Conservation (phyloP, 2,329 filamentous ascomycete species). For the Venturia aucupariae region DNA sequence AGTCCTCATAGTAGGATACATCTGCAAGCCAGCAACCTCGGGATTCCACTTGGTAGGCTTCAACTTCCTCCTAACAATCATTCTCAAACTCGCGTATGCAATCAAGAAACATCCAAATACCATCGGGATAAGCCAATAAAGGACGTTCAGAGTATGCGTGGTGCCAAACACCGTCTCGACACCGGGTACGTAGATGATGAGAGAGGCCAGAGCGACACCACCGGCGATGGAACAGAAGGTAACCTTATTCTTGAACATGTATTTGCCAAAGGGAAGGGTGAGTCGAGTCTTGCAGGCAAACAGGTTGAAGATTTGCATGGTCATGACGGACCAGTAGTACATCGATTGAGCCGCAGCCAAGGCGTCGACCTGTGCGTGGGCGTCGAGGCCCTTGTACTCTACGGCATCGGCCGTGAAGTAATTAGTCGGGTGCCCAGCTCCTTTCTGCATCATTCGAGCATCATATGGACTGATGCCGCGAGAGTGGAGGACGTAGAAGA, state of each 20-base stretch:
- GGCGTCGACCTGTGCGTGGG: background rate
- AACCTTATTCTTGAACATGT: conserved; percentile 6
- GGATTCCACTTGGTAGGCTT: conserved; percentile 6
- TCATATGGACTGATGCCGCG: conserved; percentile 7
- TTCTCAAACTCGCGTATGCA: background rate
- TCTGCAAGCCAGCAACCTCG: conserved; percentile 2
- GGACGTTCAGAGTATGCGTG: background rate
- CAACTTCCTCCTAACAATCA: background rate
- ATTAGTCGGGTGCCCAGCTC: conserved; percentile 6
- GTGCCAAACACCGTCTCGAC: conserved; percentile 5
- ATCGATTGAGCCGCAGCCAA: conserved; percentile 8
- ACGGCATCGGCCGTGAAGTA: background rate
- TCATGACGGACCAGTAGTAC: conserved; percentile 9
- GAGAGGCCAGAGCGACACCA: background rate
- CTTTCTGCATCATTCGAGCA: conserved; percentile 11
- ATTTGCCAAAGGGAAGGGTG: conserved; percentile 10
- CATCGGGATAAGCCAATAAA: conserved; percentile 5
- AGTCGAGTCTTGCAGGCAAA: conserved; percentile 10
- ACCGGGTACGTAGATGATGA: conserved; percentile 5
- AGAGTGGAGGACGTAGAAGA: background rate
- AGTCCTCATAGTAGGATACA: conserved; percentile 1
- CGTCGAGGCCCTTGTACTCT: conserved; percentile 9
- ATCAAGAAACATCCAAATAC: conserved; percentile 4
- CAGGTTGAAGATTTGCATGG: conserved; percentile 10
- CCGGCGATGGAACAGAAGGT: conserved; percentile 6